Conservation (phyloP, 495 filamentous ascomycete genomes). For the Aspergillus funiculosus region DNA sequence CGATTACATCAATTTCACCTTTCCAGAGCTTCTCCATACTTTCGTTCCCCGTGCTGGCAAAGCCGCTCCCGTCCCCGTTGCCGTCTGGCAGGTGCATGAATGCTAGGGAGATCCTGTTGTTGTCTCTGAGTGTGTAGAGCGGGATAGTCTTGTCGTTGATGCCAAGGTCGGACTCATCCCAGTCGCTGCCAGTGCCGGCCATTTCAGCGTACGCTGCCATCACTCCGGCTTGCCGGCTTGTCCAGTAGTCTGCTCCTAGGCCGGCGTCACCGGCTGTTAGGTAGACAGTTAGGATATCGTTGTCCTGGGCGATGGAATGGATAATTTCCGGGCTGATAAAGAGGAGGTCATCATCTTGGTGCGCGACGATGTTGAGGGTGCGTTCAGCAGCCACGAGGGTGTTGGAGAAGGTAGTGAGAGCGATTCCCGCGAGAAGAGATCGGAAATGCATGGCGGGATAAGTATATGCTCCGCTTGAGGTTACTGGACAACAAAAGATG, state of each 20-base stretch:
- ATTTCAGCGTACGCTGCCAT: slow-evolving; percentile 17
- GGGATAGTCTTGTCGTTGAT: slow-evolving; percentile 10
- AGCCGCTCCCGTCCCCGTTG: slow-evolving; percentile 10
- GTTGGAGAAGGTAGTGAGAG: too few relatives aligned
- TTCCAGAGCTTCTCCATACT: slow-evolving; percentile 18
- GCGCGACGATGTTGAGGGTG: slow-evolving; percentile 18
- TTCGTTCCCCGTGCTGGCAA: slow-evolving; percentile 2
- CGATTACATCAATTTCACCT: slow-evolving; percentile 3
- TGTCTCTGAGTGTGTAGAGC: slow-evolving; percentile 6
- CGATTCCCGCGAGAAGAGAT: too few relatives aligned
- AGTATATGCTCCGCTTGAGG: too few relatives aligned
- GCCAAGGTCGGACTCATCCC: slow-evolving; percentile 10
- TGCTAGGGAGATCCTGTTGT: slow-evolving; percentile 13
- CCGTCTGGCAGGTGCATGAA: slow-evolving; percentile 19
- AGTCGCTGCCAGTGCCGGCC: slow-evolving; percentile 6
- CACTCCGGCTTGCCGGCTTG: slow-evolving; percentile 7
- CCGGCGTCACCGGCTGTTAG: slow-evolving; percentile 75
- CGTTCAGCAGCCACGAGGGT: neutral
- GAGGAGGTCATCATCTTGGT: slow-evolving; percentile 21
- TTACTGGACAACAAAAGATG: too few relatives aligned
- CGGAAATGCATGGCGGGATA: too few relatives aligned
- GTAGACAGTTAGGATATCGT: slow-evolving; percentile 60
- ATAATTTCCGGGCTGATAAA: slow-evolving; percentile 15
- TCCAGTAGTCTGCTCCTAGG: slow-evolving; percentile 24
- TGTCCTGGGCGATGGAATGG: slow-evolving; percentile 26